Conservation (phyloP, 306 rosid species). For the Acacia crassicarpa region DNA sequence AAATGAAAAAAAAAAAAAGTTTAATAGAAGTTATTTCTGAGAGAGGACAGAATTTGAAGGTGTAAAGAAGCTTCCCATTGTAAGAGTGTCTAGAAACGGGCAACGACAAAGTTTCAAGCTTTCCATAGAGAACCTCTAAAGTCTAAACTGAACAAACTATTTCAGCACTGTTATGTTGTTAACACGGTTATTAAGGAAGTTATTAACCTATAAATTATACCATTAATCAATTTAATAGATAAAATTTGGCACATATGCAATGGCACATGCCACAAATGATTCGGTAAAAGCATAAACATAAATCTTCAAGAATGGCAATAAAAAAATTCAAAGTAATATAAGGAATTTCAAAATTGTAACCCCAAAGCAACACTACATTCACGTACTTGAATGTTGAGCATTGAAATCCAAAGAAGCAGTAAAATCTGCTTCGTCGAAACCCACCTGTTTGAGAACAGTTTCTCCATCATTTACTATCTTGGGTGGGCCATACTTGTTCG, state of each 20-base stretch:
- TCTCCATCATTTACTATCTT: conserved; percentile 94
- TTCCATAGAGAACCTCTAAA: not conserved
- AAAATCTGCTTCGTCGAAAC: not conserved
- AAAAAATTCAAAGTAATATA: not conserved
- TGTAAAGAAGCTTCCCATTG: not conserved
- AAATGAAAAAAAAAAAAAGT: not conserved
- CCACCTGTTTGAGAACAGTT: conserved; percentile 87
- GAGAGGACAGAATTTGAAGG: not conserved
- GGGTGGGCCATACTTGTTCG: conserved; percentile 89
- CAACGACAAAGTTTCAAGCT: not conserved
- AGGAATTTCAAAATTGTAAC: not conserved
- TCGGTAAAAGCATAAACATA: not conserved
- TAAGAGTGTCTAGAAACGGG: not conserved
- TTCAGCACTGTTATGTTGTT: not conserved
- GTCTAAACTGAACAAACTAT: not conserved
- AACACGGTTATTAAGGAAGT: not conserved
- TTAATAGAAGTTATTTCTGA: not conserved
- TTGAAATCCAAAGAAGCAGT: not conserved
- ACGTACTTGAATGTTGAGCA: not conserved
- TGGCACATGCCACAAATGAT: not conserved
- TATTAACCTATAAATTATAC: not conserved
- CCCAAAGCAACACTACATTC: not conserved
- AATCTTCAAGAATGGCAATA: not conserved
- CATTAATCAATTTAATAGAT: not conserved
- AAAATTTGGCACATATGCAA: not conserved